These are phyloP conservation scores for Dactylella cylindrospora DNA, from an alignment of 2,329 filamentous ascomycete genomes.

Conservation along the genomic window DNA sequence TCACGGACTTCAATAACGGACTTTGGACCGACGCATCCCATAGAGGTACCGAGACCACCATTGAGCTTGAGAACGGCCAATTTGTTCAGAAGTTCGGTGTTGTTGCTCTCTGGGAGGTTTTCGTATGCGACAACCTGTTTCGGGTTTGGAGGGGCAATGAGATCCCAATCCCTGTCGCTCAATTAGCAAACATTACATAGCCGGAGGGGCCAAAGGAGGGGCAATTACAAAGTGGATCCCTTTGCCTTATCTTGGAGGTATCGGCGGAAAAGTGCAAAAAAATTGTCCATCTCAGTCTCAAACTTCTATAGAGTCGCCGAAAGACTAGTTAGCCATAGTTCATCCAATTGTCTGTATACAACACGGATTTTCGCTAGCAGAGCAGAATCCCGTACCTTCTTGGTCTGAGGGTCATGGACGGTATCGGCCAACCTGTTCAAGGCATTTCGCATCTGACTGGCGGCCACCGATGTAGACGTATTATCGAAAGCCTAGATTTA, in stretches of 20 bases:
- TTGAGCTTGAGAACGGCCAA: constrained; percentile 98
- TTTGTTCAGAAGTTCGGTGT: constrained; percentile 93
- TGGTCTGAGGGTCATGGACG: constrained; percentile 75
- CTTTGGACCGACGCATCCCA: constrained; percentile 99
- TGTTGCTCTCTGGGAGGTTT: constrained; percentile 82
- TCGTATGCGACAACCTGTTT: constrained; percentile 95
- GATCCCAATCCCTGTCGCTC: constrained; percentile 78
- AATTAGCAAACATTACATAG: constrained; percentile 44
- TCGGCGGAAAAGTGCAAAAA: constrained; percentile 96
- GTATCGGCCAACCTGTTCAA: constrained; percentile 90
- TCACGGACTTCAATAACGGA: constrained; percentile 99
- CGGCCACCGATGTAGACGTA: constrained; percentile 95
- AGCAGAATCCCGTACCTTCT: constrained; percentile 67
- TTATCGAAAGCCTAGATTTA: constrained; percentile 89
- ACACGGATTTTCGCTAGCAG: neutral
- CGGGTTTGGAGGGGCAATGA: constrained; percentile 88
- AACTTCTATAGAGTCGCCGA: constrained; percentile 67
- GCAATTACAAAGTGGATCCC: constrained; percentile 74
- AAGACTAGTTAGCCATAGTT: constrained; percentile 39
- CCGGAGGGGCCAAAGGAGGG: constrained; percentile 6
- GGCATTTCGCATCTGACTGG: constrained; percentile 98
- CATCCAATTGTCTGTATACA: neutral
- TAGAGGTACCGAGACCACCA: constrained; percentile 97
- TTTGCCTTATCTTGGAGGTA: constrained; percentile 99
- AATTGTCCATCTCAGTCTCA: constrained; percentile 99